These are phyloP conservation scores for Spergularia azorica DNA, from an alignment of 179 eudicot species.

Conservation along the genomic window DNA sequence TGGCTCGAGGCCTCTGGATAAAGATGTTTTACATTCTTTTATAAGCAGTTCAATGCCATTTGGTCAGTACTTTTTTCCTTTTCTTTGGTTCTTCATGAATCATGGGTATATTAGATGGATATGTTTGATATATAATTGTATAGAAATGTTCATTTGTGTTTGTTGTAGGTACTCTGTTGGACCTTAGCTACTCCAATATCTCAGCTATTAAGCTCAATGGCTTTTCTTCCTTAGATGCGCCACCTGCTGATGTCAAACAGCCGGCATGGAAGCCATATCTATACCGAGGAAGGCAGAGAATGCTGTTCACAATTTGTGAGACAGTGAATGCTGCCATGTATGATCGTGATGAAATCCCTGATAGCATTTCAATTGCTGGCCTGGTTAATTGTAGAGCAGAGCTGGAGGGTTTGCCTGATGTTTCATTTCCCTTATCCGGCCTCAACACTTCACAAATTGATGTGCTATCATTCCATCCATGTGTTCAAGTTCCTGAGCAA, in stretches of 20 bases:
- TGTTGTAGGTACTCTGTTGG: slow-evolving; percentile 82
- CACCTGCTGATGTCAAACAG: slow-evolving; percentile 84
- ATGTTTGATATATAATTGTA: slow-evolving; percentile 1
- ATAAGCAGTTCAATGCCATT: slow-evolving; percentile 93
- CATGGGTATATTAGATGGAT: slow-evolving; percentile 18
- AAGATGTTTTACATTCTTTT: slow-evolving; percentile 78
- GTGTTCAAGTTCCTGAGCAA: slow-evolving; percentile 95
- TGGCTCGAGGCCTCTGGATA: slow-evolving; percentile 78
- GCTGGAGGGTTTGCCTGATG: slow-evolving; percentile 94
- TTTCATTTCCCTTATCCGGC: slow-evolving; percentile 79
- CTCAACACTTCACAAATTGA: slow-evolving; percentile 61
- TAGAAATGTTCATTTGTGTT: slow-evolving; percentile 16
- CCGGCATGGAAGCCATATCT: slow-evolving; percentile 99
- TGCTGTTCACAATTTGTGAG: slow-evolving; percentile 79
- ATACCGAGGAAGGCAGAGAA: slow-evolving; percentile 85
- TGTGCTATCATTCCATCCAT: slow-evolving; percentile 81
- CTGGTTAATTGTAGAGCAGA: slow-evolving; percentile 97
- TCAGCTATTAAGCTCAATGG: slow-evolving; percentile 75
- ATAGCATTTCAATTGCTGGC: slow-evolving; percentile 74
- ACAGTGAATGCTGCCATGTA: slow-evolving; percentile 90
- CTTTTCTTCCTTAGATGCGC: slow-evolving; percentile 73
- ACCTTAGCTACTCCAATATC: slow-evolving; percentile 77
- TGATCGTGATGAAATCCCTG: slow-evolving; percentile 94
- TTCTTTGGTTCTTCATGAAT: slow-evolving; percentile 28
- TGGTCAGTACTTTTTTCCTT: slow-evolving; percentile 59